Conservation (phyloP, 495 filamentous ascomycete genomes). For the Antarctomyces pellizariae region DNA sequence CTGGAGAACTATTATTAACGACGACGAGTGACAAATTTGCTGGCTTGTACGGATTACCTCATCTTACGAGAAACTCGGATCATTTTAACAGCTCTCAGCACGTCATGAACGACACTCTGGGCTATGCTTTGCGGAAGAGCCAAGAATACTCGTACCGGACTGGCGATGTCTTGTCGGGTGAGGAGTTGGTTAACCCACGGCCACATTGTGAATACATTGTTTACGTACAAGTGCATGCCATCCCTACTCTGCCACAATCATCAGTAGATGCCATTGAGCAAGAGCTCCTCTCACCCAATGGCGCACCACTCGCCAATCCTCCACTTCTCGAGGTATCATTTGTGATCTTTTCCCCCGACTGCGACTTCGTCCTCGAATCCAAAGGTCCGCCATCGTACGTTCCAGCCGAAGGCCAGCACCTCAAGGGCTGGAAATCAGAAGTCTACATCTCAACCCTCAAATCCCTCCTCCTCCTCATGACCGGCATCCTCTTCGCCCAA, state of each 20-base stretch:
- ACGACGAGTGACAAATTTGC: constrained; percentile 85
- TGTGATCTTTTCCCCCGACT: constrained; percentile 81
- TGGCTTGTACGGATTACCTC: constrained; percentile 71
- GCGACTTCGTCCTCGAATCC: constrained; percentile 72
- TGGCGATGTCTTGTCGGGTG: constrained; percentile 30
- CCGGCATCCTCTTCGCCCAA: constrained; percentile 39
- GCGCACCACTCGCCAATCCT: constrained; percentile 40
- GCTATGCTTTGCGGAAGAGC: constrained; percentile 35
- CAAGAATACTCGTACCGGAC: constrained; percentile 32
- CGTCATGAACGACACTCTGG: constrained; percentile 48
- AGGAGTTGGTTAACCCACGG: constrained; percentile 27
- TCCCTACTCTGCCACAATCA: constrained; percentile 20
- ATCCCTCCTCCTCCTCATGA: constrained; percentile 41
- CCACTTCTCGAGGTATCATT: constrained; percentile 63
- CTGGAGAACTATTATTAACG: constrained; percentile 53
- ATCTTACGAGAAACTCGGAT: constrained; percentile 43
- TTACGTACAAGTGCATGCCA: constrained; percentile 61
- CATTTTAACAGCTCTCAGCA: constrained; percentile 41
- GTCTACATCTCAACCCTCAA: constrained; percentile 40
- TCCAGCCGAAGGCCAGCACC: constrained; percentile 37
- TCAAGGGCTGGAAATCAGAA: constrained; percentile 60
- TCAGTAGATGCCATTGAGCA: constrained; percentile 46
- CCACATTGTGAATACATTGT: constrained; percentile 78
- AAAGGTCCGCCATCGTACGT: constrained; percentile 56
- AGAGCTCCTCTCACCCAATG: constrained; percentile 68